Evolutionary conservation across 441 rosid genomes (phyloP), one percentile per base, ranked within the genome.

Genomic region (Erysimum pusillum): DNA sequence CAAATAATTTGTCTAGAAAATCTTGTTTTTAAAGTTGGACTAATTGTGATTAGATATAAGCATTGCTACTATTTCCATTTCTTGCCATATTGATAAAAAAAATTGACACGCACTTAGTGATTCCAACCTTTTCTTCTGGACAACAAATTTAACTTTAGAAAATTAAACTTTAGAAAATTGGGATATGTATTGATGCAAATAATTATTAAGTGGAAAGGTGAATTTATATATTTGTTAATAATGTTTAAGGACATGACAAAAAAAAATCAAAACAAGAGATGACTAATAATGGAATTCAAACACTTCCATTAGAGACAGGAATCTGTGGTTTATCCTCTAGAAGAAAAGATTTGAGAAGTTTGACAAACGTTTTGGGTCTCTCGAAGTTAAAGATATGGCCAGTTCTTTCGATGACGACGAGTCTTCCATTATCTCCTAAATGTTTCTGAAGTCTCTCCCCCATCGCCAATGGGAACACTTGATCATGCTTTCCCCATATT

Each of bases 401-500:
- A 0, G 89, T 84, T 2, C 78, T 79, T 83, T 88, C 83, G 53
- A 93, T 81, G 11, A 93, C 79, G 7, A 58, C 85, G 6, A 93
- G 83, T 61, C 70, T 66, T 4, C 85, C 91, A 52, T 80, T 88
- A 4, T 88, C 91, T 22, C 96, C 94, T 52, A 91, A 2, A 63
- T 94, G 94, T 66, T 91, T 90, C 68, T 79, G 18, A 12, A 79
- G 82, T 45, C 82, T 54, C 73, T 79, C 54, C 0, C 86, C 97
- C 82, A 91, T 76, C 63, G 79, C 93, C 63, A 91, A 14, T 7
- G 93, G 92, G 8, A 90, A 91, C 53, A 91, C 70, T 41, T 83
- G 85, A 70, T 91, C 98, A 49, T 86, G 70, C 72, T 93, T 90
- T 79, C 96, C 98, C 98, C 98, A 91, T 15, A 90, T 39, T 22